Conservation (phyloP, 495 filamentous ascomycete genomes). For the Tuber umbilicatum region DNA sequence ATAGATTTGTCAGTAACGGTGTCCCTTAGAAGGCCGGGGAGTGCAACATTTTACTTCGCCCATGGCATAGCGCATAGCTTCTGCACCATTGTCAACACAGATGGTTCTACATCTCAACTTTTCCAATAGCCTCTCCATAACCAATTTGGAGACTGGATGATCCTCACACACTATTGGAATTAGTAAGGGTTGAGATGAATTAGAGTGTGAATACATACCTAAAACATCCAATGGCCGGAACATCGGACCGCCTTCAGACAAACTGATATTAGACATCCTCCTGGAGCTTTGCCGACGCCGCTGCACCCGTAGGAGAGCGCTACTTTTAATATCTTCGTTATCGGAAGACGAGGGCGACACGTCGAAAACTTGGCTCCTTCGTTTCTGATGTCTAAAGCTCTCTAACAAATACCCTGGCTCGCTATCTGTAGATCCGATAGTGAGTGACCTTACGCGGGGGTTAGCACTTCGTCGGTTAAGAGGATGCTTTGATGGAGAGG, state of each 20-base stretch:
- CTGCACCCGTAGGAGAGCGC: slow-evolving; percentile 88
- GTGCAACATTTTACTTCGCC: slow-evolving; percentile 66
- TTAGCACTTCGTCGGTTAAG: slow-evolving; percentile 43
- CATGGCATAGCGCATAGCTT: slow-evolving; percentile 85
- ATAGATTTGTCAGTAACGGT: slow-evolving; percentile 26
- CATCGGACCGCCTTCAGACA: slow-evolving; percentile 65
- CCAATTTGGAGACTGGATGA: slow-evolving; percentile 90
- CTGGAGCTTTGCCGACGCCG: slow-evolving; percentile 84
- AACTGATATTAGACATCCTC: slow-evolving; percentile 78
- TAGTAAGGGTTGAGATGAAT: slow-evolving; percentile 13
- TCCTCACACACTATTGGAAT: slow-evolving; percentile 74
- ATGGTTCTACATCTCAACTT: slow-evolving; percentile 95
- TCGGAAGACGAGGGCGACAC: slow-evolving; percentile 96
- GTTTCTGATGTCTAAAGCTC: slow-evolving; percentile 69
- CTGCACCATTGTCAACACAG: slow-evolving; percentile 74
- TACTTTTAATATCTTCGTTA: slow-evolving; percentile 86
- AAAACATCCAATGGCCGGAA: slow-evolving; percentile 90
- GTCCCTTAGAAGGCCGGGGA: neutral
- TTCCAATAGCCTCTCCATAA: slow-evolving; percentile 94
- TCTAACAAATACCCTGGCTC: slow-evolving; percentile 60
- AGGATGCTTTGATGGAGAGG: slow-evolving; percentile 51
- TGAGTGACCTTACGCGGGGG: slow-evolving; percentile 74
- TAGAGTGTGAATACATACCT: slow-evolving; percentile 19
- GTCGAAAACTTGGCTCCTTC: slow-evolving; percentile 88
- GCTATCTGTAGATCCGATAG: slow-evolving; percentile 88